A percentile compares a stretch with the other conserved stretches of the same genome.
Evolutionary conservation across 2,329 filamentous ascomycete species (phyloP).

Genomic region (Ascosphaera pollenicola): DNA sequence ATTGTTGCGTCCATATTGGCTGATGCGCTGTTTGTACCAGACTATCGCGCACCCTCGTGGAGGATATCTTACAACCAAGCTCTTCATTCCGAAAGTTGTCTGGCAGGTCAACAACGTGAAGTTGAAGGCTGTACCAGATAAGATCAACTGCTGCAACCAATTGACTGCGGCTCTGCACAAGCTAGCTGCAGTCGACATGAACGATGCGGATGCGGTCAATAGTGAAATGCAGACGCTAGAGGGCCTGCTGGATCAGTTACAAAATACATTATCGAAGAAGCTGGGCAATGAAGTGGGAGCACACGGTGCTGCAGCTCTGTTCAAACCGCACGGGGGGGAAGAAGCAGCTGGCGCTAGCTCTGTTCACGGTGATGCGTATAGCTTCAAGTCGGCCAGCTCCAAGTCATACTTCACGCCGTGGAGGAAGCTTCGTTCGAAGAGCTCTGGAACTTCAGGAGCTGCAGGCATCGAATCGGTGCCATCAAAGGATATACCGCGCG

Average conservation of each 20-base stretch:
- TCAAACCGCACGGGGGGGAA: conserved; percentile 35
- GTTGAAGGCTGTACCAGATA: conserved; percentile 77
- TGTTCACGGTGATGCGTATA: background rate
- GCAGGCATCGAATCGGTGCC: conserved; percentile 20
- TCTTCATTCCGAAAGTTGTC: conserved; percentile 81
- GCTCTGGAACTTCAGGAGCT: conserved; percentile 34
- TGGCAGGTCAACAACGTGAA: conserved; percentile 92
- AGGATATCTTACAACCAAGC: conserved; percentile 72
- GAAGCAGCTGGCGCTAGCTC: conserved; percentile 5
- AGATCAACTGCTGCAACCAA: conserved; percentile 75
- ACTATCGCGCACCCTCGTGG: conserved; percentile 79
- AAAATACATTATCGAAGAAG: conserved; percentile 53
- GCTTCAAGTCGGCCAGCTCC: background rate
- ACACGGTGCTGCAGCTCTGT: conserved; percentile 47
- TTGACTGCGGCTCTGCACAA: conserved; percentile 75
- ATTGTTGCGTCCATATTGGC: conserved; percentile 87
- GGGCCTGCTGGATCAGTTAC: conserved; percentile 64
- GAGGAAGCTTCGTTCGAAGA: conserved; percentile 78
- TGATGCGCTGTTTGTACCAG: conserved; percentile 87
- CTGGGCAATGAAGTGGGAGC: conserved; percentile 86
- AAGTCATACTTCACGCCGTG: conserved; percentile 71
- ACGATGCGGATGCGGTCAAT: conserved; percentile 73
- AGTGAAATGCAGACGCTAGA: conserved; percentile 91
- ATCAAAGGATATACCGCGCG: conserved; percentile 26
- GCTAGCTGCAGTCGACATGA: conserved; percentile 62